These are phyloP conservation scores for Zanthoxylum bungeanum DNA, from an alignment of 345 rosid genomes.

Conservation along the genomic window DNA sequence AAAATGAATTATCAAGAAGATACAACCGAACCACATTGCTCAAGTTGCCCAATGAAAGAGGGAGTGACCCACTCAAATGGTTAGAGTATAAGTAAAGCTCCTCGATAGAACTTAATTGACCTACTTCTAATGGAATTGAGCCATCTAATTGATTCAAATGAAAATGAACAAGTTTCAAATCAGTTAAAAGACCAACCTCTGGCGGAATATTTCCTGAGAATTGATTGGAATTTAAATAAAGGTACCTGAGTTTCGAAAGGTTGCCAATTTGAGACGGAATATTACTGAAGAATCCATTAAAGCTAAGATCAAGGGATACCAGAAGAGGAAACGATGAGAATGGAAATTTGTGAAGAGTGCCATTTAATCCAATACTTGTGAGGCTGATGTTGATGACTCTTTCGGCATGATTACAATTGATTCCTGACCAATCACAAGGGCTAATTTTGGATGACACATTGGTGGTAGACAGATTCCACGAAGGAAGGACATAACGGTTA, in stretches of 20 bases:
- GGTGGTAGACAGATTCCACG: neutral
- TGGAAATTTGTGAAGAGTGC: neutral
- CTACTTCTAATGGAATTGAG: slow-evolving; percentile 13
- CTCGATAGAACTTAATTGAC: neutral
- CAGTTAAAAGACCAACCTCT: slow-evolving; percentile 16
- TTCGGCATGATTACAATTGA: neutral
- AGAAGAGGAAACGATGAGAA: neutral
- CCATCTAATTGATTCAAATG: slow-evolving; percentile 15
- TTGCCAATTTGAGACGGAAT: no score
- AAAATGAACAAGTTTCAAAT: slow-evolving; percentile 14
- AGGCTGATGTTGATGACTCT: neutral
- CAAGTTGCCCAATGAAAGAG: neutral
- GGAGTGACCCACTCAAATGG: slow-evolving; percentile 14
- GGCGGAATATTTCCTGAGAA: slow-evolving; percentile 12
- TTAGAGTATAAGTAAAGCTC: slow-evolving; percentile 3
- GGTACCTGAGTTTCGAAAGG: neutral
- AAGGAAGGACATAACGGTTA: neutral
- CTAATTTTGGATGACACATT: neutral
- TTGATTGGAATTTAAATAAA: neutral
- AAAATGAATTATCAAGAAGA: neutral
- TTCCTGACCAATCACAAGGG: neutral
- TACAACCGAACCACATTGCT: neutral
- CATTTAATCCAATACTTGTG: neutral
- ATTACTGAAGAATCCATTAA: slow-evolving; percentile 5
- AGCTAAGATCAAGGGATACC: neutral